Conservation (phyloP, 208 protist species). For the Balamuthia mandrillaris region DNA sequence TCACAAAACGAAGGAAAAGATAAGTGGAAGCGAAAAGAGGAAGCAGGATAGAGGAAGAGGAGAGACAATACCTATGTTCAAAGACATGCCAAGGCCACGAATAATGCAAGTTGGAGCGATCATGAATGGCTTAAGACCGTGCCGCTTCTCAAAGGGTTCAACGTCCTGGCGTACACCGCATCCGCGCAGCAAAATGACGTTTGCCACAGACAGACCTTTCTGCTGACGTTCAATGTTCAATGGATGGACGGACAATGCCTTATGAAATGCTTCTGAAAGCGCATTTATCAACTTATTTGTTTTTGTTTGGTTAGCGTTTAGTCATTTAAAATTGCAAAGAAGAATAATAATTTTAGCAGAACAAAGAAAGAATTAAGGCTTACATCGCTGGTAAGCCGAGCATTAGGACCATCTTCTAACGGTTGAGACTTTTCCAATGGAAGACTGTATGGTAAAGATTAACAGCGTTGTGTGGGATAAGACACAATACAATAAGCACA, state of each 20-base stretch:
- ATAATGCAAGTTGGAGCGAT: slow-evolving; percentile 77
- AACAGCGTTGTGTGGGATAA: background rate
- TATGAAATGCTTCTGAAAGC: slow-evolving; percentile 48
- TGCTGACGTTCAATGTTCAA: slow-evolving; percentile 60
- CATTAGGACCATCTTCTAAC: slow-evolving; percentile 47
- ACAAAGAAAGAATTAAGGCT: background rate
- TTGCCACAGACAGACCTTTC: slow-evolving; percentile 54
- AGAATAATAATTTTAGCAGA: background rate
- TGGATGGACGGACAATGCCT: slow-evolving; percentile 51
- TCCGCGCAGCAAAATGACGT: slow-evolving; percentile 67
- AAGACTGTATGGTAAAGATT: no score
- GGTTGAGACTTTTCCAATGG: slow-evolving; percentile 52
- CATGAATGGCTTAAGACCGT: slow-evolving; percentile 63
- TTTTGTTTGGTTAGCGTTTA: background rate
- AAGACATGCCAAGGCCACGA: slow-evolving; percentile 66
- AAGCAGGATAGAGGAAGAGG: background rate
- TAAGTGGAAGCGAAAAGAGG: background rate
- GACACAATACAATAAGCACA: background rate
- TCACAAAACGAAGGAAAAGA: background rate
- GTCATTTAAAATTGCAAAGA: background rate
- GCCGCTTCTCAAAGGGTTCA: slow-evolving; percentile 43
- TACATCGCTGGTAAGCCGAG: slow-evolving; percentile 49
- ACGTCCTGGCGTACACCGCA: slow-evolving; percentile 61
- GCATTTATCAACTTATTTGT: slow-evolving; percentile 65
- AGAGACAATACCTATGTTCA: slow-evolving; percentile 60